These are phyloP conservation scores for Cladophialophora exuberans DNA, from an alignment of 2,329 filamentous ascomycete species.

Conservation along the genomic window DNA sequence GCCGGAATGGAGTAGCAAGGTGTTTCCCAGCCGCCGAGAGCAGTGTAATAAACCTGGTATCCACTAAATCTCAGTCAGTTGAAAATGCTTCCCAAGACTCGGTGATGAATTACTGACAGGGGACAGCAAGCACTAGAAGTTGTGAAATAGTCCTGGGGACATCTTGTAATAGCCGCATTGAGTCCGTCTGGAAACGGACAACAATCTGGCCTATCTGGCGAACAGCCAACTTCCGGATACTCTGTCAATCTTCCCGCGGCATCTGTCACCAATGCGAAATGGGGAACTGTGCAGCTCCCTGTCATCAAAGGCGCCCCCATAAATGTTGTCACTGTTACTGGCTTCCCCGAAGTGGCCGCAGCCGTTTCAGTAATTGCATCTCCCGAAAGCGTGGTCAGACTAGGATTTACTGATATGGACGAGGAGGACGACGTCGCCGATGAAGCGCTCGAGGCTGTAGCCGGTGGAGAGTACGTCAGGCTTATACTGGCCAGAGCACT, in stretches of 20 bases:
- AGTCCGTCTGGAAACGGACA: conserved; percentile 29
- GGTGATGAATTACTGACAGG: conserved; percentile 23
- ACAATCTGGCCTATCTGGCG: conserved; percentile 26
- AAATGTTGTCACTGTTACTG: conserved; percentile 26
- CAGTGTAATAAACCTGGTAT: conserved; percentile 33
- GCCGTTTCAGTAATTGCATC: conserved; percentile 20
- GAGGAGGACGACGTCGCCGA: conserved; percentile 16
- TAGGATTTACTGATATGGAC: conserved; percentile 8
- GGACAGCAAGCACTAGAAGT: conserved; percentile 34
- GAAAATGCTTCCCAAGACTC: neutral
- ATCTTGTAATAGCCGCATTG: conserved; percentile 30
- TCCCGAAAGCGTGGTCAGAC: conserved; percentile 26
- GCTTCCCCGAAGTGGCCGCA: conserved; percentile 14
- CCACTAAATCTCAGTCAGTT: conserved; percentile 29
- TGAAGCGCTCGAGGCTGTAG: conserved; percentile 8
- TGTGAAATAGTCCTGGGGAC: conserved; percentile 34
- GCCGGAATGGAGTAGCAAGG: conserved; percentile 32
- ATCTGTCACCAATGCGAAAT: conserved; percentile 32
- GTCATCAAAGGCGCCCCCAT: conserved; percentile 30
- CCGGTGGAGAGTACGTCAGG: conserved; percentile 6
- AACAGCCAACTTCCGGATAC: conserved; percentile 34
- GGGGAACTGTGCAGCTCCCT: conserved; percentile 33
- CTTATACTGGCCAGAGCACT: conserved; percentile 27
- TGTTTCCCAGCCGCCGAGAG: conserved; percentile 31
- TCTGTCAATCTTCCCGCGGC: conserved; percentile 19